Conservation (phyloP, 2,329 filamentous ascomycete species). For the Penicillium sp. region DNA sequence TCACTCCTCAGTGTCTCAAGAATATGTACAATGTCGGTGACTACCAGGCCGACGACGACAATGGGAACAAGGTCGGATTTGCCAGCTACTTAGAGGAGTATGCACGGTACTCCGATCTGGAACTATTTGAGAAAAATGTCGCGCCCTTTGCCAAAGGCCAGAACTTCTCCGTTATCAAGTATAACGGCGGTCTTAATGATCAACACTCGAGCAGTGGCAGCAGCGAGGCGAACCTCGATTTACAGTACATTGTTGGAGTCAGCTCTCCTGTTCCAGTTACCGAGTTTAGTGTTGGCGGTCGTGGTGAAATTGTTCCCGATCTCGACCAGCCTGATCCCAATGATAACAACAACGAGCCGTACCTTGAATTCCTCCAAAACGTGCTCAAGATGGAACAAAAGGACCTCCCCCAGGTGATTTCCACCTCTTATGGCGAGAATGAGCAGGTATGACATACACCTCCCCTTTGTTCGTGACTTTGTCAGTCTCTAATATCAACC, state of each 20-base stretch:
- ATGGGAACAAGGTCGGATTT: slow-evolving; percentile 44
- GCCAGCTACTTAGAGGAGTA: slow-evolving; percentile 50
- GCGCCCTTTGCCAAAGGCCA: slow-evolving; percentile 42
- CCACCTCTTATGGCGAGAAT: slow-evolving; percentile 42
- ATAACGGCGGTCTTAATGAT: slow-evolving; percentile 42
- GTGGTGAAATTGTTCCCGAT: slow-evolving; percentile 47
- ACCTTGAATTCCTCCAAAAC: slow-evolving; percentile 36
- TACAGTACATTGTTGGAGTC: slow-evolving; percentile 49
- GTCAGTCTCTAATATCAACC: neutral
- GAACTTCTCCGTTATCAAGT: slow-evolving; percentile 45
- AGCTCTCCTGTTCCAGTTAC: slow-evolving; percentile 44
- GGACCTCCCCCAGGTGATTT: slow-evolving; percentile 38
- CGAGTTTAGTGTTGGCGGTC: slow-evolving; percentile 50
- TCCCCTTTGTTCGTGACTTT: neutral
- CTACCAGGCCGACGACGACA: slow-evolving; percentile 36
- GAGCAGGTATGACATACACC: slow-evolving; percentile 31
- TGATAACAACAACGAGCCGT: slow-evolving; percentile 49
- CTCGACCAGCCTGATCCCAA: slow-evolving; percentile 44
- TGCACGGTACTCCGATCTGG: slow-evolving; percentile 48
- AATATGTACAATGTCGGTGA: slow-evolving; percentile 48
- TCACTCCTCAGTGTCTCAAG: slow-evolving; percentile 49
- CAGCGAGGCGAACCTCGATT: slow-evolving; percentile 51
- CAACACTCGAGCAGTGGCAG: slow-evolving; percentile 39
- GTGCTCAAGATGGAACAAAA: slow-evolving; percentile 30
- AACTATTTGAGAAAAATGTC: slow-evolving; percentile 38